Conservation (phyloP, 768 basidiomycete species). For the Pisolithus orientalis region DNA sequence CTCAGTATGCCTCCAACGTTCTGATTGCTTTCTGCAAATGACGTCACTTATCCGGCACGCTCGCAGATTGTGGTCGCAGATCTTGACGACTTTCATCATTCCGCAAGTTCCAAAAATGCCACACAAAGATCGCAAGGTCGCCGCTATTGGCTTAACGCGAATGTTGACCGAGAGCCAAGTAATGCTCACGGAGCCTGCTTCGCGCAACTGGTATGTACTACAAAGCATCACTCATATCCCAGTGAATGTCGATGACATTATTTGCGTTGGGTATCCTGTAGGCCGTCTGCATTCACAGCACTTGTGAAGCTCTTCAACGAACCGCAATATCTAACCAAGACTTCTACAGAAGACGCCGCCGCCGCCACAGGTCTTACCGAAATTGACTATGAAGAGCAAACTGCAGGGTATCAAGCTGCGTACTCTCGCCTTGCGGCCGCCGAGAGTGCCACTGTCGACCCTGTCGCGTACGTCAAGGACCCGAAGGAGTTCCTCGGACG, state of each 20-base stretch:
- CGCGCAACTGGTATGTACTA: slow-evolving; percentile 54
- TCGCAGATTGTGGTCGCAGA: slow-evolving; percentile 68
- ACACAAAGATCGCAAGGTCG: slow-evolving; percentile 79
- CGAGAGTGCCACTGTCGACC: slow-evolving; percentile 52
- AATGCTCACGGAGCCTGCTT: slow-evolving; percentile 62
- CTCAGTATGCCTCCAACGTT: slow-evolving; percentile 42
- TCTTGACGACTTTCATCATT: slow-evolving; percentile 69
- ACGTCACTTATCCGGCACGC: background rate
- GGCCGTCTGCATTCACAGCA: slow-evolving; percentile 64
- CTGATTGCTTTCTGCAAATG: background rate
- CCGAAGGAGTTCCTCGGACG: slow-evolving; percentile 49
- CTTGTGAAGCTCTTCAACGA: slow-evolving; percentile 75
- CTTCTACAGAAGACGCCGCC: slow-evolving; percentile 39
- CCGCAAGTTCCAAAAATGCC: slow-evolving; percentile 79
- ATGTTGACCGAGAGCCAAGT: slow-evolving; percentile 67
- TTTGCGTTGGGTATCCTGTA: slow-evolving; percentile 21
- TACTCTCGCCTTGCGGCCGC: slow-evolving; percentile 89
- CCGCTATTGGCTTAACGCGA: slow-evolving; percentile 71
- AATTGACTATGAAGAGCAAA: slow-evolving; percentile 87
- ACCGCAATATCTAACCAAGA: slow-evolving; percentile 55
- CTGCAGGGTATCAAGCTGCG: slow-evolving; percentile 87
- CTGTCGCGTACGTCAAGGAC: slow-evolving; percentile 53
- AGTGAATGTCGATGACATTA: background rate
- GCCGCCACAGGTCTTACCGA: slow-evolving; percentile 53
- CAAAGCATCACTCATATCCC: background rate